Percentiles rank a stretch among this genome's conserved stretches.
phyloP scores from a whole-genome alignment of 2,329 filamentous ascomycete species.

The Ophiostoma pallidulum region DNA sequence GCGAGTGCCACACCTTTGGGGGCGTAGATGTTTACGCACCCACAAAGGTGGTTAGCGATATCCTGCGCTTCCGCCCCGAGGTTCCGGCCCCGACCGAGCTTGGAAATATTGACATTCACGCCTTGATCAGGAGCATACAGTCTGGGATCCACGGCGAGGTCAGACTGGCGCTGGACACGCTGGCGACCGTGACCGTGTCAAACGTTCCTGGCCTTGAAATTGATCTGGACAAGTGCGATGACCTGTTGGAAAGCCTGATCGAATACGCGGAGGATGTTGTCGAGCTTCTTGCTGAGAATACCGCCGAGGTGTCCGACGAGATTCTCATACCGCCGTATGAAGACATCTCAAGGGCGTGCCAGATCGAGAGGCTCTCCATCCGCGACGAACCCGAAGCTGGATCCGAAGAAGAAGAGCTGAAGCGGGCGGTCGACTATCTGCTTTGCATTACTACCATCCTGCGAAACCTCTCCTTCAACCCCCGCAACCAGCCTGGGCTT shows the following conservation, averaged over 20 bases:
- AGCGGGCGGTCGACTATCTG: slow-evolving; percentile 75
- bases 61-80: slow-evolving; percentile 62
- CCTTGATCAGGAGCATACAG: slow-evolving; percentile 79
- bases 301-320: slow-evolving; percentile 76
- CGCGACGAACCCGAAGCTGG: slow-evolving; percentile 67
- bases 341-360: slow-evolving; percentile 72
- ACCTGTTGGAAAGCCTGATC: slow-evolving; percentile 76
- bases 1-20: slow-evolving; percentile 53
- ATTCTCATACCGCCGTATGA: slow-evolving; percentile 79
- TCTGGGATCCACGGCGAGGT: slow-evolving; percentile 85
- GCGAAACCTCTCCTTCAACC: slow-evolving; percentile 82
- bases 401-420: slow-evolving; percentile 67
- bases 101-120: slow-evolving; percentile 81
- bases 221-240: slow-evolving; percentile 67
- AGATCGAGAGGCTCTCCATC: slow-evolving; percentile 60
- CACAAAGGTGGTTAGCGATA: slow-evolving; percentile 53
- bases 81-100: slow-evolving; percentile 68
- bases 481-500: slow-evolving; percentile 61
- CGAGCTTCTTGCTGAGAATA: slow-evolving; percentile 73
- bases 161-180: slow-evolving; percentile 76
- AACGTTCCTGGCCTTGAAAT: slow-evolving; percentile 53
- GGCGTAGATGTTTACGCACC: slow-evolving; percentile 62
- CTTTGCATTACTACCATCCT: slow-evolving; percentile 88
- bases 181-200: slow-evolving; percentile 60
- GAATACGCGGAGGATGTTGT: slow-evolving; percentile 88